Evolutionary conservation across 2,329 filamentous ascomycete genomes (phyloP), one percentile per base, ranked within the genome.

Genomic region (Sphaceloma murrayae): DNA sequence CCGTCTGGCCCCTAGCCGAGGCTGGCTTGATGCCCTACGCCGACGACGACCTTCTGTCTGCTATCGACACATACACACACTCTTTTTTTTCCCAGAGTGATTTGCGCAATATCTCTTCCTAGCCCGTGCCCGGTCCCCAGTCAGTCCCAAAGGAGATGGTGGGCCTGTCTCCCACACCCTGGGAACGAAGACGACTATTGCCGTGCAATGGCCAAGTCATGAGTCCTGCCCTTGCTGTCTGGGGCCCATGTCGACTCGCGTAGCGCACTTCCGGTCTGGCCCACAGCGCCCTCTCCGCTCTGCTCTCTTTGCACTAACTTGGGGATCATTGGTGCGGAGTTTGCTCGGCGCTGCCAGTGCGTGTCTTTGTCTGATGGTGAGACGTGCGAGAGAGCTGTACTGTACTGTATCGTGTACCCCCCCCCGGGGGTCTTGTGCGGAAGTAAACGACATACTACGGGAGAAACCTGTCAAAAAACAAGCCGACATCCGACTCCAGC

Each of bases 221-320:
- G 36, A 27, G 36, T 29, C 36, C 36, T 40, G 36, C 36, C 36
- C 24, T 40, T 22, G 7, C 36, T 26, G 36, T 29, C 36, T 26
- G 36, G 24, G 36, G 36, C 13, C n/a, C 31, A 22, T 34, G 42
- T 45, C 42, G 42, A 45, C 30, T 45, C 42, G 42, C 31, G 42
- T 45, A 45, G 42, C 42, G 42, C 31, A 24, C 18, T 32, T 26
- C n/a, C 22, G 39, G 39, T 31, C 31, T 45, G 42, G 42, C 31
- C n/a, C 42, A 33, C 42, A 27, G 30, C 42, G 42, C 31, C 36
- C 22, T 29, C 36, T 14, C n/a, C 36, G 36, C 36, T n/a, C n/a
- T n/a, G n/a, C n/a, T n/a, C n/a, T n/a, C n/a, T n/a, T n/a, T n/a
- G n/a, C n/a, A n/a, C n/a, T n/a, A n/a, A n/a, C n/a, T n/a, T n/a